Evolutionary conservation across 768 basidiomycete species (phyloP).

Genomic region (Leccinum olivaceopallidum): DNA sequence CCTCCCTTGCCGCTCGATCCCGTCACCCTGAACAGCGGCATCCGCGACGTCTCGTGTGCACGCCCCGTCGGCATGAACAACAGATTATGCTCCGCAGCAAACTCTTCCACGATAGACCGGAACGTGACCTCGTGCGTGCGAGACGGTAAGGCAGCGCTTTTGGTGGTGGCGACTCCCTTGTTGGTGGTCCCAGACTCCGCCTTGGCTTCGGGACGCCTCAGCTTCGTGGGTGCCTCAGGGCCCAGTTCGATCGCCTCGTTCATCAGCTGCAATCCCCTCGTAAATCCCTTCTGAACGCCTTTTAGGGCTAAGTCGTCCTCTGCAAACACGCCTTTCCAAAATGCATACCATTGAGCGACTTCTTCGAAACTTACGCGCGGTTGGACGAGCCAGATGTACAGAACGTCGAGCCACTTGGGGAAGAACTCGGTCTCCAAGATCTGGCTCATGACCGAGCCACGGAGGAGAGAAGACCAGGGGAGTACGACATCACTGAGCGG

Average conservation of each 20-base stretch:
- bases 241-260: conserved; percentile 90
- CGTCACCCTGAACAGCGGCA: conserved; percentile 88
- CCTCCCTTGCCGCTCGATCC: conserved; percentile 85
- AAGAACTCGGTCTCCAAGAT: conserved; percentile 92
- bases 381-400: conserved; percentile 93
- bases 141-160: conserved; percentile 33
- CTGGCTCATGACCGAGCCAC: conserved; percentile 75
- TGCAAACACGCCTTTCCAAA: conserved; percentile 83
- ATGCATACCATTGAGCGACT: conserved; percentile 90
- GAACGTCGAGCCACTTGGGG: conserved; percentile 92
- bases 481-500: conserved; percentile 72
- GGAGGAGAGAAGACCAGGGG: conserved; percentile 73
- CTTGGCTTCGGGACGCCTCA: conserved; percentile 67
- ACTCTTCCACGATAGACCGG: conserved; percentile 90
- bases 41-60: conserved; percentile 80
- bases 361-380: conserved; percentile 87
- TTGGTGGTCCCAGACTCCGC: conserved; percentile 41
- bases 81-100: conserved; percentile 80
- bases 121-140: conserved; percentile 87
- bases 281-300: conserved; percentile 79
- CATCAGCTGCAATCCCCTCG: conserved; percentile 89
- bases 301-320: conserved; percentile 64
- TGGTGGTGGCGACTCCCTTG: conserved; percentile 6
- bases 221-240: conserved; percentile 63
- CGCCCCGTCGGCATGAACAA: conserved; percentile 87